These are phyloP conservation scores for Gynochthodes officinalis DNA, from an alignment of 257 asterid species.

Conservation along the genomic window DNA sequence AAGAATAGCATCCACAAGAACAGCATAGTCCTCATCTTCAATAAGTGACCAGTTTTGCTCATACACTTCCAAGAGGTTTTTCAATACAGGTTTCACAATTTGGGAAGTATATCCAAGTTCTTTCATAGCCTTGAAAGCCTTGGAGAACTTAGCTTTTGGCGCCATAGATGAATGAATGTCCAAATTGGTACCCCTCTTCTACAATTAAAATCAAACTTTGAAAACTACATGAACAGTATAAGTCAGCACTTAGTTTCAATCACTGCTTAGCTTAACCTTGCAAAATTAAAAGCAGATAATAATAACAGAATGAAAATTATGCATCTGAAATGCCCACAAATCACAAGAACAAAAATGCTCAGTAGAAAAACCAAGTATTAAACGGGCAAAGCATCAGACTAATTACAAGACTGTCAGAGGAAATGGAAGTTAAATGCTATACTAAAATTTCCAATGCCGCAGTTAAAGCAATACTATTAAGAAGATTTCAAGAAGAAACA, in stretches of 20 bases:
- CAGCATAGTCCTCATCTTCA: slow-evolving; percentile 39
- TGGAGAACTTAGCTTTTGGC: slow-evolving; percentile 13
- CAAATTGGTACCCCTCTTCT: background rate
- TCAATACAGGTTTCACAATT: slow-evolving; percentile 38
- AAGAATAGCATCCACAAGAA: slow-evolving; percentile 40
- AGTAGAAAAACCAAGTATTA: background rate
- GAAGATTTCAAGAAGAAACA: too few species aligned
- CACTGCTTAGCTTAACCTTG: background rate
- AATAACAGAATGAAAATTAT: background rate
- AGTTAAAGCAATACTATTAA: too few species aligned
- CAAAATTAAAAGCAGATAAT: background rate
- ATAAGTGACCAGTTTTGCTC: slow-evolving; percentile 38
- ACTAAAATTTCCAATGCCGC: too few species aligned
- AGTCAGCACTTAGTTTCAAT: background rate
- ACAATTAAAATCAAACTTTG: background rate
- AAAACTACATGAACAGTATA: background rate
- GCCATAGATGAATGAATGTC: slow-evolving; percentile 20
- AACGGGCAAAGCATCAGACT: background rate
- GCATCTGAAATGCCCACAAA: background rate
- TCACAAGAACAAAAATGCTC: background rate
- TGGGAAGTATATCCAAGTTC: slow-evolving; percentile 28
- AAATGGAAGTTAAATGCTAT: too few species aligned
- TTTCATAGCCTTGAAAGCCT: slow-evolving; percentile 44
- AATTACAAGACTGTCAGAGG: background rate
- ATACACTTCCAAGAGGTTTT: slow-evolving; percentile 30